Base-by-base conservation (phyloP, 2,329 filamentous ascomycete species). In the Stemphylium lycopersici region DNA sequence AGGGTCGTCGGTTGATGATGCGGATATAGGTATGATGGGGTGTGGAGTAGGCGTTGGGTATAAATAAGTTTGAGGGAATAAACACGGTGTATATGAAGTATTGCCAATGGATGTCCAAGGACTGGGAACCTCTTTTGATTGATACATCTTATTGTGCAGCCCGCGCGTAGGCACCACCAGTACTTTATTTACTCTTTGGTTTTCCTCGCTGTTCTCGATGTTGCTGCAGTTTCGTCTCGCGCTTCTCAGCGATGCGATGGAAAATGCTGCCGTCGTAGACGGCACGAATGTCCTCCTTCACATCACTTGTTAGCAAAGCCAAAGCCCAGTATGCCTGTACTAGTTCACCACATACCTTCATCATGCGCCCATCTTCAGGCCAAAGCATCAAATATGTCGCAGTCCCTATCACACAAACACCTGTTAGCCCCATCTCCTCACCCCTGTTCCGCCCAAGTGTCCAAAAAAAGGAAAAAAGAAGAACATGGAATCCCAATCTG, bases 251-350 rank as follows among this genome's bases (percentile, higher is more conserved):
- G 43, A 69, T 63, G 10, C 47, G 59, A 16, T 80, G 79, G 58
- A 82, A 83, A 37, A 83, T 75, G 64, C 80, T 82, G 7, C 82
- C 81, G 66, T 84, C 81, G 59, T 79, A 84, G 5, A 83, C 71
- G 6, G 78, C 66, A n/a, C 81, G 67, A 15, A 84, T 76, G 48
- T 87, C 84, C 40, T 87, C 83, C 70, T 57, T 39, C 1, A 18
- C 15, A 11, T 6, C 15, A 24, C 20, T 8, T 37, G 26, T 32
- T 18, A 47, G 36, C n/a, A 31, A 32, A 47, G 11, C 6, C 3
- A 3, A 18, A 16, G 1, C 13, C 6, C 12, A 20, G 8, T 11
- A 4, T 16, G 2, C 8, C 26, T 8, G 7, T 10, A 29, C 10
- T 29, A 3, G 1, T 11, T 6, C 5, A 29, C 18, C 15, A 22